Conservation (phyloP, 345 rosid species). For the Citrus medica region DNA sequence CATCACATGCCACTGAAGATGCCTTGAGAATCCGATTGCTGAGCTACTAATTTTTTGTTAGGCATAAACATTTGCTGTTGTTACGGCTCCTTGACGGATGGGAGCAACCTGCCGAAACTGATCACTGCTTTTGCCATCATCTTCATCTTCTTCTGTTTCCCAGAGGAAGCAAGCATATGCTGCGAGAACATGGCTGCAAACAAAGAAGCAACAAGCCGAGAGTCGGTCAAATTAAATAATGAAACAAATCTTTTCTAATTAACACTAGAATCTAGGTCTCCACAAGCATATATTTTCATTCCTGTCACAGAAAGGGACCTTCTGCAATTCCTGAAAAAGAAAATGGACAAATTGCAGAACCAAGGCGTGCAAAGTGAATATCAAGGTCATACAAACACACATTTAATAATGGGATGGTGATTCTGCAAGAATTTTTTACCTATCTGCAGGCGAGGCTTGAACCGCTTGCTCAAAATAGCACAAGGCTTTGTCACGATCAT, state of each 20-base stretch:
- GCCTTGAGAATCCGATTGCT: background rate
- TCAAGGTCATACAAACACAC: too few species aligned
- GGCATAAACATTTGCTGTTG: slow-evolving; percentile 11
- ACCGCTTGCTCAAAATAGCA: slow-evolving; percentile 57
- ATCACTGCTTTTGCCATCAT: background rate
- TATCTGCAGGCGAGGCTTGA: slow-evolving; percentile 55
- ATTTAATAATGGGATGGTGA: background rate
- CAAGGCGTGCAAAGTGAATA: background rate
- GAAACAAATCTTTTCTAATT: background rate
- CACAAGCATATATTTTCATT: too few species aligned
- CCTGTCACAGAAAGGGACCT: too few species aligned
- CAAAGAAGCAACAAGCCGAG: slow-evolving; percentile 4
- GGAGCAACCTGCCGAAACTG: slow-evolving; percentile 12
- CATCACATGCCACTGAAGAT: background rate
- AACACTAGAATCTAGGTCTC: too few species aligned
- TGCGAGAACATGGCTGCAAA: slow-evolving; percentile 56
- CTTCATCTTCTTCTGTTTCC: slow-evolving; percentile 46
- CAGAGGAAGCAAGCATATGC: slow-evolving; percentile 79
- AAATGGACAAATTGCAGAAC: background rate
- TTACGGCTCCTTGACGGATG: slow-evolving; percentile 1
- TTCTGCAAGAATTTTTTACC: slow-evolving; percentile 33
- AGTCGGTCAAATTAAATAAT: background rate
- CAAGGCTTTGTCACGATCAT: slow-evolving; percentile 56
- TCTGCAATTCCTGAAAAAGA: background rate
- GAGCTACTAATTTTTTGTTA: background rate